Evolutionary conservation across 768 basidiomycete genomes (phyloP).

Genomic region (Kwoniella sp.): DNA sequence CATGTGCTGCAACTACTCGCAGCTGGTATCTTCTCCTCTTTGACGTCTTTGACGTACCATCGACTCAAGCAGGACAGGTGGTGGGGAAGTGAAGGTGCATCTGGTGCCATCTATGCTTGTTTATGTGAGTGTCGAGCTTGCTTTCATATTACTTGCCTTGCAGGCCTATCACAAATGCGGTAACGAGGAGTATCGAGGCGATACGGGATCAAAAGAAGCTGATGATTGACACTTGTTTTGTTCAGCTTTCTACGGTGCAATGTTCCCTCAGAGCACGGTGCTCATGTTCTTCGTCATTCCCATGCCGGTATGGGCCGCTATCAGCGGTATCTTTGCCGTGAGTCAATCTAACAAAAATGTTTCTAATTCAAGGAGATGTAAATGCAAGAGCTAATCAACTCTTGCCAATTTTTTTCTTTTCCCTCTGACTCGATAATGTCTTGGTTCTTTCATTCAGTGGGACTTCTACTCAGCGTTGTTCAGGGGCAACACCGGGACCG

Average conservation of each 20-base stretch:
- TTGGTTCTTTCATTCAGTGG: conserved; percentile 31
- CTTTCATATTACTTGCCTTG: too few relatives aligned
- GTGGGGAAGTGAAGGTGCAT: conserved; percentile 52
- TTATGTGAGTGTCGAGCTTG: conserved; percentile 27
- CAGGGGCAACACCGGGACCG: conserved; percentile 39
- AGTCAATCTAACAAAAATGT: conserved; percentile 27
- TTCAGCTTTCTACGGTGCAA: conserved; percentile 51
- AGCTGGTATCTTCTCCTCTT: conserved; percentile 47
- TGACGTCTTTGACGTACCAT: conserved; percentile 46
- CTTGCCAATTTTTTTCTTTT: not conserved
- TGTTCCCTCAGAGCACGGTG: conserved; percentile 49
- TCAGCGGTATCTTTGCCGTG: conserved; percentile 53
- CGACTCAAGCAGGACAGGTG: conserved; percentile 32
- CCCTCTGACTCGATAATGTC: conserved; percentile 6
- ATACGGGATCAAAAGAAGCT: too few relatives aligned
- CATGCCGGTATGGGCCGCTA: conserved; percentile 50
- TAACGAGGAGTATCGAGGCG: too few relatives aligned
- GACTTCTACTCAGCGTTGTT: conserved; percentile 44
- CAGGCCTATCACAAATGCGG: too few relatives aligned
- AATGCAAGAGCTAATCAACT: not conserved
- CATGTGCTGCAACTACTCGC: not conserved
- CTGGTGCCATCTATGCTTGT: conserved; percentile 53
- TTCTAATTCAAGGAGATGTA: not conserved
- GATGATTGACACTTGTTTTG: not conserved
- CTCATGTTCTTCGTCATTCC: conserved; percentile 55